phyloP scores from a whole-genome alignment of 345 rosid species.

The Gossypium sturtianum region DNA sequence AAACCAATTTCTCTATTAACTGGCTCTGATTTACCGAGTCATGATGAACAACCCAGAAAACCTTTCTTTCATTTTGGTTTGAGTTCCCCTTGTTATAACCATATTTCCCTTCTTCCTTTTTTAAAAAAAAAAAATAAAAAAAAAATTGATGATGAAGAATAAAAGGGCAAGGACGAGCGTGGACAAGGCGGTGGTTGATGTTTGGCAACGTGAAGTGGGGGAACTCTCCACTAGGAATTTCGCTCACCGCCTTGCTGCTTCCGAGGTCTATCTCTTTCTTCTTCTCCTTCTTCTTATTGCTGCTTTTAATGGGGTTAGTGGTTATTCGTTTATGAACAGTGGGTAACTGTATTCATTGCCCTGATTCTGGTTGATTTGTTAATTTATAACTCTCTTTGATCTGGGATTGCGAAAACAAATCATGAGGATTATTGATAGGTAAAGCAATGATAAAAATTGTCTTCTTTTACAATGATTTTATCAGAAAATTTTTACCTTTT shows the following conservation, averaged over 20 bases:
- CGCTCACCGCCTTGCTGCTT: constrained; percentile 64
- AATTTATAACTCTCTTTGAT: neutral
- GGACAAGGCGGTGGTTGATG: constrained; percentile 50
- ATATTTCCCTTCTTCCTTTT: neutral
- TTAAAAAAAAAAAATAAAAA: no score
- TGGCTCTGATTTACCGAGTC: no score
- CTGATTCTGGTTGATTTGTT: neutral
- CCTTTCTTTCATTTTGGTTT: no score
- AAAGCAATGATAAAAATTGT: neutral
- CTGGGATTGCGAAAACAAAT: neutral
- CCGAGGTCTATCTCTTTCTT: constrained; percentile 47
- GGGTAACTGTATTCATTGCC: neutral
- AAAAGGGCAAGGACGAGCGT: constrained; percentile 28
- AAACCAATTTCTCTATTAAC: neutral
- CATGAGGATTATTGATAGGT: neutral
- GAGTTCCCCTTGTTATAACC: no score
- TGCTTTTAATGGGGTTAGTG: neutral
- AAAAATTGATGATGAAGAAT: constrained; percentile 12
- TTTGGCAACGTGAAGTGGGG: constrained; percentile 76
- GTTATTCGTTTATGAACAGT: no score
- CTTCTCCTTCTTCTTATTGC: neutral
- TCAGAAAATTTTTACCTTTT: neutral
- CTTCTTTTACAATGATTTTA: neutral
- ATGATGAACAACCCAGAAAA: no score
- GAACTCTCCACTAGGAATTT: constrained; percentile 59